Percentiles rank a stretch among this genome's conserved stretches.
These are phyloP conservation scores for Drechslerella coelobrocha DNA, from an alignment of 2,329 filamentous ascomycete genomes.

Conservation along the genomic window DNA sequence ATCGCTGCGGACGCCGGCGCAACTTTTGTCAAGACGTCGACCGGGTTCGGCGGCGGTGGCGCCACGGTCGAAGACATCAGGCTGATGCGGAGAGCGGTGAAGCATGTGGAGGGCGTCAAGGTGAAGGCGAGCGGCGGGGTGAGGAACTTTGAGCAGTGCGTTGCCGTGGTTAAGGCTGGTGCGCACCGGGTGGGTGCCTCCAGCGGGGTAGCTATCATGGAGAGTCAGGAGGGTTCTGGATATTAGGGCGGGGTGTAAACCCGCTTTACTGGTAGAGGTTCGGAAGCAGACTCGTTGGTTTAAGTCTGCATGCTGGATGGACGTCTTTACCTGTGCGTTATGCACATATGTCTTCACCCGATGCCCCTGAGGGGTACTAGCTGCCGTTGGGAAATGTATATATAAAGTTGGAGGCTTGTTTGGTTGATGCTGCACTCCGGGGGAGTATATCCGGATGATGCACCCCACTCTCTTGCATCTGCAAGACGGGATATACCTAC, in stretches of 20 bases:
- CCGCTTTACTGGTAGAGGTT: too few species aligned
- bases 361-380: too few species aligned
- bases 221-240: slow-evolving; percentile 9
- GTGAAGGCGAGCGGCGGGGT: slow-evolving; percentile 55
- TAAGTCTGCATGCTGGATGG: too few species aligned
- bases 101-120: slow-evolving; percentile 51
- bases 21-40: slow-evolving; percentile 55
- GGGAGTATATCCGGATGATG: too few species aligned
- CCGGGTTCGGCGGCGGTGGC: slow-evolving; percentile 54
- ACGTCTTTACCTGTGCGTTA: too few species aligned
- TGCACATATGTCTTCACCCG: too few species aligned
- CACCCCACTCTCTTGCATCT: too few species aligned
- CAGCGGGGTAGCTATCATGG: slow-evolving; percentile 48
- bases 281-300: too few species aligned
- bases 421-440: too few species aligned
- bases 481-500: not conserved
- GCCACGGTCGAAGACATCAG: slow-evolving; percentile 54
- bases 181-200: slow-evolving; percentile 55
- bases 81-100: slow-evolving; percentile 54
- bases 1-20: slow-evolving; percentile 54
- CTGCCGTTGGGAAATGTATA: slow-evolving; percentile 3
- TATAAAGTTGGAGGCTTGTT: too few species aligned
- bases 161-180: slow-evolving; percentile 53
- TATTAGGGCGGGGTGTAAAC: too few species aligned
- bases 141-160: slow-evolving; percentile 52